Evolutionary conservation across 1,284 basidiomycete genomes (phyloP), one percentile per base, ranked within the genome.

Genomic region (Moniliella sp.): DNA sequence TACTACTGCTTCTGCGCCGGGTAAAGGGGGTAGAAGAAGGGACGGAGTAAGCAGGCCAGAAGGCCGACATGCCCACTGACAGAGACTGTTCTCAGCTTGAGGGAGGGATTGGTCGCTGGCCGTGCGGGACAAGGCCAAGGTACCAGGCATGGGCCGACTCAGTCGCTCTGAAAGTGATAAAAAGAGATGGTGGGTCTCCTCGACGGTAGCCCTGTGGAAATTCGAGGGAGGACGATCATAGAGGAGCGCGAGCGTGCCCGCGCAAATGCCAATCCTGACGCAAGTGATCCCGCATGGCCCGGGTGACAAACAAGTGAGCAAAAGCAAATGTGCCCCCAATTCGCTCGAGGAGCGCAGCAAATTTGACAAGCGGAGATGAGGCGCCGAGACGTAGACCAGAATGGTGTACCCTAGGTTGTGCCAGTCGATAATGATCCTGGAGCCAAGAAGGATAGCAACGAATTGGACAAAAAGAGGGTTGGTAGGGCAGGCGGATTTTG

Each of bases 401-500:
- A 97, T 84, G 36, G 76, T 93, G 57, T 83, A 88, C 4, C 84
- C 86, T 5, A 88, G 71, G 59, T 99, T 99, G 61, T 99, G 91
- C 91, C 91, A 99, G 63, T 99, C 91, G 40, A 97, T 88, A 35
- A 97, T 77, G 38, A 97, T 67, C 48, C 78, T 79, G 40, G 75
- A 76, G 1, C 76, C 73, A 11, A 73, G 68, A 3, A 81, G 51
- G 4, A 39, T 17, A 14, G 70, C 70, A 0, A 78, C 73, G 25
- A 83, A 58, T 65, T 79, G 78, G 1, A 82, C 80, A 5, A 65
- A 2, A 75, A 72, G 9, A 99, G 71, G 0, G 88, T 88, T 0
- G 91, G 91, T 14, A 99, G 82, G 33, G 80, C 82, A 2, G 91
- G 91, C 9, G 91, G 91, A 50, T 93, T 97, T 79, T 93, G 63